Evolutionary conservation across 306 rosid species (phyloP).

Genomic region (Clitoria ternatea): DNA sequence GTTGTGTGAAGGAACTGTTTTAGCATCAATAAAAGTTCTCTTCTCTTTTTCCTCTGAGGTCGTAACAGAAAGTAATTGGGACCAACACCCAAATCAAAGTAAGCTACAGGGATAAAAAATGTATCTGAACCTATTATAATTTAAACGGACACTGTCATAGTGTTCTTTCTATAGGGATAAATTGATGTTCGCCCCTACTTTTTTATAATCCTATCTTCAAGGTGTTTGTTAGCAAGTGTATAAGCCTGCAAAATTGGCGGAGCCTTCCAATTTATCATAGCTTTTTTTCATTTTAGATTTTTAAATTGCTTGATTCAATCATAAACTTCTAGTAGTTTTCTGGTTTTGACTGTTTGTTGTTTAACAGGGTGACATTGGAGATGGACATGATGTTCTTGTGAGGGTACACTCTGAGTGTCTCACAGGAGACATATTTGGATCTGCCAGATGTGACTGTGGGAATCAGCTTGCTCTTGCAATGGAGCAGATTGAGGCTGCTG

Average conservation of each 20-base stretch:
- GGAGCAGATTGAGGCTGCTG: constrained; percentile 91
- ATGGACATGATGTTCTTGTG: constrained; percentile 85
- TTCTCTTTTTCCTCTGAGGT: too few species aligned
- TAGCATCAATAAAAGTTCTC: too few species aligned
- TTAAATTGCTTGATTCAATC: neutral
- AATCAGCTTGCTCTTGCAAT: constrained; percentile 81
- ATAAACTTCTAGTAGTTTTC: neutral
- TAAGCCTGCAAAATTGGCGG: neutral
- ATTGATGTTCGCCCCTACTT: neutral
- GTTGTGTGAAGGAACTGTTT: too few species aligned
- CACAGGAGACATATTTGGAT: constrained; percentile 93
- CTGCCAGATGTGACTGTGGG: constrained; percentile 96
- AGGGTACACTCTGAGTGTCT: constrained; percentile 98
- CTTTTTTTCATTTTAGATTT: neutral
- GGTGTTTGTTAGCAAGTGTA: neutral
- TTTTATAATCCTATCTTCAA: neutral
- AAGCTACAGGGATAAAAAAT: neutral
- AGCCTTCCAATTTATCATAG: neutral
- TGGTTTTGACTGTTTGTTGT: constrained; percentile 13
- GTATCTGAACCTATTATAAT: neutral
- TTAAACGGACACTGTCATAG: neutral
- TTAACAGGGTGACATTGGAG: constrained; percentile 82
- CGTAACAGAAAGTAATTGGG: too few species aligned
- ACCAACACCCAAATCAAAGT: neutral
- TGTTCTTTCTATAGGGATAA: neutral